Conservation (phyloP, 2,329 filamentous ascomycete genomes). For the Colletotrichum somersetense region DNA sequence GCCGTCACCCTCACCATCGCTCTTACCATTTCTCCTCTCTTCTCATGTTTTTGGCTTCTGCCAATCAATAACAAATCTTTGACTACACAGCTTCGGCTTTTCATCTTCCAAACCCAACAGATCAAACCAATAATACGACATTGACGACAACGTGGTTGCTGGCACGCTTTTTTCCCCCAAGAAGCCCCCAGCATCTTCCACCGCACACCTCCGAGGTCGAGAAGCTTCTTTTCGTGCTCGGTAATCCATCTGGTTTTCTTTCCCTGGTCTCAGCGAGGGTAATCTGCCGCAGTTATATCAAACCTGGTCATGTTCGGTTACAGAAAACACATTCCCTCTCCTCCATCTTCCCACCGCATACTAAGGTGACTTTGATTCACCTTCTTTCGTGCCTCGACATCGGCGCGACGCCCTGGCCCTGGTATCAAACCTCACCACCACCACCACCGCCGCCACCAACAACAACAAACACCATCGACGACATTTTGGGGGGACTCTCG, state of each 20-base stretch:
- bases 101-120: conserved; percentile 24
- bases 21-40: conserved; percentile 41
- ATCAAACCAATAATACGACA: not conserved
- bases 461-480: conserved; percentile 11
- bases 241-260: conserved; percentile 47
- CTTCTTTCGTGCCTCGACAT: conserved; percentile 61
- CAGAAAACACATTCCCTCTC: conserved; percentile 66
- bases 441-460: too few relatives aligned
- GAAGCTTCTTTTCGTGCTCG: conserved; percentile 45
- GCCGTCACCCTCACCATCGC: conserved; percentile 45
- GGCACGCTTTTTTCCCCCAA: conserved; percentile 41
- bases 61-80: conserved; percentile 50
- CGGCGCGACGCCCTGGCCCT: conserved; percentile 54
- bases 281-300: conserved; percentile 52
- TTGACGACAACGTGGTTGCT: conserved; percentile 40
- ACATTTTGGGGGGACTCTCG: conserved; percentile 28
- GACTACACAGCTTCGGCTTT: conserved; percentile 45
- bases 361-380: conserved; percentile 69
- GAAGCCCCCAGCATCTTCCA: conserved; percentile 49
- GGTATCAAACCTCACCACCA: conserved; percentile 42
- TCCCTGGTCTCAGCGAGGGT: conserved; percentile 47
- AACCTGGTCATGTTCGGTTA: conserved; percentile 66
- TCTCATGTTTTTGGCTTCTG: conserved; percentile 54
- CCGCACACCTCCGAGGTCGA: conserved; percentile 45
- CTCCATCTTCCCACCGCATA: conserved; percentile 71